Base-by-base conservation (phyloP, 2,329 filamentous ascomycete species). In the Colletotrichum tropicicola region DNA sequence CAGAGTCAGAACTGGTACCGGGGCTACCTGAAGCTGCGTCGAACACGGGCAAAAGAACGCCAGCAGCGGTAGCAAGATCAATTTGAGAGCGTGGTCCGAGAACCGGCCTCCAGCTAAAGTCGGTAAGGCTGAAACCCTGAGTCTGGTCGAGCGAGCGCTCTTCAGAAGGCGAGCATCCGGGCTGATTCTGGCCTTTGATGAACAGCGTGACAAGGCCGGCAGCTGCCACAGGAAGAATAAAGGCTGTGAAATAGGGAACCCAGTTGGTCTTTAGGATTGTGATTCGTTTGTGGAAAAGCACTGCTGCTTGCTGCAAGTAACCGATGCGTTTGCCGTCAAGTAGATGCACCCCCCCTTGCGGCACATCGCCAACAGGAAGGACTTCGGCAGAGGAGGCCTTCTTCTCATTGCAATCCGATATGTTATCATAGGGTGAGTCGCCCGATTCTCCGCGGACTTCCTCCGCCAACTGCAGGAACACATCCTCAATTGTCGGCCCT, bases 401-500 rank as follows among this genome's bases (percentile, higher is more conserved):
- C 41, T 78, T 77, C 15, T 76, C 72, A 5, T 65, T 61, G 5
- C 59, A 53, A 6, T 67, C 63, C 9, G 45, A 66, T 25, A 9
- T 49, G 41, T 13, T 27, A 5, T 59, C 55, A 13, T 10, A 32
- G 2, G 27, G 5, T 15, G 39, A 23, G 52, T 56, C 37, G 52
- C 51, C 32, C 30, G 35, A 10, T 73, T 70, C 49, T 76, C 77
- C 68, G 91, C 87, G 6, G 64, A 93, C 86, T 74, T 97, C 94
- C 72, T 95, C 92, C 0, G 94, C 93, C 39, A 97, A 84, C 68
- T 92, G 90, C 23, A 98, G 80, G 76, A 98, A 98, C 0, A 97
- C 94, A 70, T 97, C 94, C 74, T 98, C 95, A 41, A 98, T 94
- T 0, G 93, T 97, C 0, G 94, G 95, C 0, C 93, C 93, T 15